Percentiles rank a stretch among this genome's conserved stretches.
phyloP scores from a whole-genome alignment of 176 grass and related monocot species.

The Avena eriantha region DNA sequence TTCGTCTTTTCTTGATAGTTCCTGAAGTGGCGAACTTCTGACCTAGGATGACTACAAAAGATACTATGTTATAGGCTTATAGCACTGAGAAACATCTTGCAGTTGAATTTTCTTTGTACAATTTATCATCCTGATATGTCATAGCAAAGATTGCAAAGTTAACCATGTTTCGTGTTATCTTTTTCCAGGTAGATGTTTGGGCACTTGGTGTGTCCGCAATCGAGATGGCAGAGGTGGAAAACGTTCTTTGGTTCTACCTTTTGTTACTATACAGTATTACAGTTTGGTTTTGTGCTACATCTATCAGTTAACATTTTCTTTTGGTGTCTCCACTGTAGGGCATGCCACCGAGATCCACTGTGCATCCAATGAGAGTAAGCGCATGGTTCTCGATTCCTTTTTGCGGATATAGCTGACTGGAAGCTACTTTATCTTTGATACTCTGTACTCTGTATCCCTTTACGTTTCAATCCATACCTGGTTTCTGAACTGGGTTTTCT shows the following conservation, averaged over 20 bases:
- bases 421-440: constrained; percentile 35
- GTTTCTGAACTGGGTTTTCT: neutral
- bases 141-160: constrained; percentile 38
- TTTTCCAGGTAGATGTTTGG: constrained; percentile 95
- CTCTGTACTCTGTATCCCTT: constrained; percentile 14
- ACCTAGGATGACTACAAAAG: constrained; percentile 29
- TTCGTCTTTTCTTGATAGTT: constrained; percentile 30
- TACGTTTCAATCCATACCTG: neutral
- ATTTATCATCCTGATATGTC: constrained; percentile 37
- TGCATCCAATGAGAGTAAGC: constrained; percentile 99
- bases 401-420: constrained; percentile 13
- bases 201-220: constrained; percentile 99
- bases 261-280: constrained; percentile 21
- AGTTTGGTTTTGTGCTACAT: constrained; percentile 1
- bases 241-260: constrained; percentile 44
- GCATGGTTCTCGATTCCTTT: constrained; percentile 37
- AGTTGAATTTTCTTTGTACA: constrained; percentile 33
- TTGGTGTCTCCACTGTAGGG: constrained; percentile 66
- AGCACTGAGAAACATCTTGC: neutral
- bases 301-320: constrained; percentile 35
- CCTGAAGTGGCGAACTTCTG: constrained; percentile 18
- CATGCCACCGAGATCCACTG: constrained; percentile 92
- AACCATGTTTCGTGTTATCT: constrained; percentile 22
- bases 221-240: constrained; percentile 98
- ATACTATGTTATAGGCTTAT: neutral